Evolutionary conservation across 2,329 filamentous ascomycete genomes (phyloP).

Genomic region (Colletotrichum echinochloae): DNA sequence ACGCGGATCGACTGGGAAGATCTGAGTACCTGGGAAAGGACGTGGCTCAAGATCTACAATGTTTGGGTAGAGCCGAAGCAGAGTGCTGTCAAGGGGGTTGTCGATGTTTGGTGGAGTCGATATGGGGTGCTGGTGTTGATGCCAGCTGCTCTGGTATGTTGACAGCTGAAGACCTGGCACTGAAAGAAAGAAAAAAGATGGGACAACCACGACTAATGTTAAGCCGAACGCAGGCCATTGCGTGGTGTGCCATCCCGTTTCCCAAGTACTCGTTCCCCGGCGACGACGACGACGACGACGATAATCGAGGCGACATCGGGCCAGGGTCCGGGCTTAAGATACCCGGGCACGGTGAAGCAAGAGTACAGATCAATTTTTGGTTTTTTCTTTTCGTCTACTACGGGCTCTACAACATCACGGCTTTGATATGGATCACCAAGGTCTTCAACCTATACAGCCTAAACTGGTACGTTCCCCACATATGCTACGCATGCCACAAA

Average conservation of each 20-base stretch:
- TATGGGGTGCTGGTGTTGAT: slow-evolving; percentile 71
- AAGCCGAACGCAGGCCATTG: slow-evolving; percentile 60
- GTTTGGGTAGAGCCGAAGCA: slow-evolving; percentile 73
- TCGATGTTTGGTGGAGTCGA: slow-evolving; percentile 73
- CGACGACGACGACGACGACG: slow-evolving; percentile 56
- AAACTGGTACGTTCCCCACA: slow-evolving; percentile 63
- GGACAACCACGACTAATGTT: slow-evolving; percentile 28
- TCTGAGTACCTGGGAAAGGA: slow-evolving; percentile 51
- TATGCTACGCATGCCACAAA: neutral
- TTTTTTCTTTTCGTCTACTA: slow-evolving; percentile 79
- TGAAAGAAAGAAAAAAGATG: too few species aligned
- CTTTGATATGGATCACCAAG: slow-evolving; percentile 78
- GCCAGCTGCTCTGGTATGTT: slow-evolving; percentile 69
- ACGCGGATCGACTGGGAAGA: slow-evolving; percentile 49
- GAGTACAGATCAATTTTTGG: slow-evolving; percentile 77
- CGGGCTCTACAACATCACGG: slow-evolving; percentile 75
- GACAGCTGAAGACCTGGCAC: neutral
- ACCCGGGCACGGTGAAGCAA: slow-evolving; percentile 72
- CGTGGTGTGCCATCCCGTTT: slow-evolving; percentile 75
- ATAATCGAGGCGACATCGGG: slow-evolving; percentile 47
- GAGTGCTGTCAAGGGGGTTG: slow-evolving; percentile 66
- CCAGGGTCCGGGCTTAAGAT: slow-evolving; percentile 53
- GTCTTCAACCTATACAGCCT: slow-evolving; percentile 78
- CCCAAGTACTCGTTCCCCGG: slow-evolving; percentile 69
- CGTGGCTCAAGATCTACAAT: slow-evolving; percentile 57